phyloP scores from a whole-genome alignment of 257 asterid species.

The Nicotiana attenuata region DNA sequence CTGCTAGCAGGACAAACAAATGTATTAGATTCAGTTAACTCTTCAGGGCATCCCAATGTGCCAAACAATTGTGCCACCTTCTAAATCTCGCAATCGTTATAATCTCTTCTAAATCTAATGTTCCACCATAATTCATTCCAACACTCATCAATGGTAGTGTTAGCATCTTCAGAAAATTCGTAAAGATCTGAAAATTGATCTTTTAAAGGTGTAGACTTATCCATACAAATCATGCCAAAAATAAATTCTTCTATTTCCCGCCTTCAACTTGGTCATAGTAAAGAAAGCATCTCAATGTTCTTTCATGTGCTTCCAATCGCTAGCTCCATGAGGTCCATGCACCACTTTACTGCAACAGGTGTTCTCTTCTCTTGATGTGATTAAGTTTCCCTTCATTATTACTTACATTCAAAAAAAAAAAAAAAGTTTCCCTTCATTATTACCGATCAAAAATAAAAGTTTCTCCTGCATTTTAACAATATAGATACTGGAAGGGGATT shows the following conservation, averaged over 20 bases:
- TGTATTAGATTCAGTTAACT: not conserved
- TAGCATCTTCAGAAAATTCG: not conserved
- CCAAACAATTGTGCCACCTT: not conserved
- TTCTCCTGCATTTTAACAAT: not conserved
- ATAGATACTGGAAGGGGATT: not conserved
- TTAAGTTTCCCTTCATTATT: not conserved
- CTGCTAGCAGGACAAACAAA: not conserved
- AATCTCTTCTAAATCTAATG: not conserved
- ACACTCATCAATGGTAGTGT: not conserved
- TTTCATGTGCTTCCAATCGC: not conserved
- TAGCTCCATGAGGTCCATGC: not conserved
- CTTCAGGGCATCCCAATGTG: not conserved
- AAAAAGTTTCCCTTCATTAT: not conserved
- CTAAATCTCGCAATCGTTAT: not conserved
- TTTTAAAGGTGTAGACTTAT: not conserved
- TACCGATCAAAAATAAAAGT: too few relatives aligned
- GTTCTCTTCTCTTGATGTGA: not conserved
- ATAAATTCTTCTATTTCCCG: not conserved
- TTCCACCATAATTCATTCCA: not conserved
- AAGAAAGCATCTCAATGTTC: not conserved
- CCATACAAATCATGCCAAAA: not conserved
- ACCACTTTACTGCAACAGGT: not conserved
- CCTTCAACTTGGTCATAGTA: not conserved
- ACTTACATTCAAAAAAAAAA: too few relatives aligned
- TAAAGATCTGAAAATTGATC: not conserved